Evolutionary conservation across 2,329 filamentous ascomycete species (phyloP), one percentile per base, ranked within the genome.

Genomic region (Akanthomyces muscarius): DNA sequence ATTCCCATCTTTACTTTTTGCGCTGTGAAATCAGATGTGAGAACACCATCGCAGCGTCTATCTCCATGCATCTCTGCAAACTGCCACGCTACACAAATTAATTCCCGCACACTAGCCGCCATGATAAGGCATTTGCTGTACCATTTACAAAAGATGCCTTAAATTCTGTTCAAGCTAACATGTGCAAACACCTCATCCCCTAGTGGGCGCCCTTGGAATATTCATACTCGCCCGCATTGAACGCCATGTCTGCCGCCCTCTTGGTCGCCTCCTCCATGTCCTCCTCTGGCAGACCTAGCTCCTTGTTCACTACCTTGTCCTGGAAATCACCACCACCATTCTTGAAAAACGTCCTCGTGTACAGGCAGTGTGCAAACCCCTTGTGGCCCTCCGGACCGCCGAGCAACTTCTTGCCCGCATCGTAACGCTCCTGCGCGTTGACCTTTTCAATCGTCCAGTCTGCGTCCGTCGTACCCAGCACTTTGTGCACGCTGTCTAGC

Each of bases 391-490:
- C 67, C 74, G 69, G 78, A 5, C 52, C 47, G n/a, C 36, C 81
- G 8, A 89, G 63, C 16, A 69, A 72, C 65, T 77, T 76, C 56
- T 75, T 63, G 0, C 78, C 84, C 2, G 79, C 75, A 47, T 73
- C 70, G 62, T 78, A 83, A 41, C 85, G 77, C 70, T 83, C 72
- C 47, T 75, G 66, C 1, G 76, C 73, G 0, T 71, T 67, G 72
- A 86, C 80, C 8, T 79, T 72, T 1, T 69, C 76, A 62, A 90
- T 79, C 2, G 70, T 78, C 88, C 88, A 91, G 68, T 89, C 87
- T 0, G 72, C 73, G 45, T 87, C 83, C 1, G 74, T 81, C 0
- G 82, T 85, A 0, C 81, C 81, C 0, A 83, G 82, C 4, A 86
- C 86, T 0, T 82, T 81, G 68, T 86, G 79, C 14, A 87, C 73